Evolutionary conservation across 805 yeast species (phyloP).

Genomic region (Tetrapisispora fleetii): DNA sequence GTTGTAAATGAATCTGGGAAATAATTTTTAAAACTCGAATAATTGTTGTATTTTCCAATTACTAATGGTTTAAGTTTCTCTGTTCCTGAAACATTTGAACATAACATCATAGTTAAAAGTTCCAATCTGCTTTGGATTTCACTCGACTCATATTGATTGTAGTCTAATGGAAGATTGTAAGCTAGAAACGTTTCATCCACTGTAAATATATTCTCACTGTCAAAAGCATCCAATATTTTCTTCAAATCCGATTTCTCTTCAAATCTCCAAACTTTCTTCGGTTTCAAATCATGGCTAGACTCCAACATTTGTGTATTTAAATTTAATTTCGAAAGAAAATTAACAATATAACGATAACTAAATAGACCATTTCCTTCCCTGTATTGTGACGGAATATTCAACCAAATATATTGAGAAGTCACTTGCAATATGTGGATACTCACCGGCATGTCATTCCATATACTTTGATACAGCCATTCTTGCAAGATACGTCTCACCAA

Average conservation of each 20-base stretch:
- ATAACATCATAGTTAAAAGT: constrained; percentile 48
- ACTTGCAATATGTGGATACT: constrained; percentile 54
- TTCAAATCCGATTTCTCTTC: constrained; percentile 47
- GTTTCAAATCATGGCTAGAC: constrained; percentile 32
- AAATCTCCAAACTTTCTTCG: constrained; percentile 49
- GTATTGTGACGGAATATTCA: constrained; percentile 37
- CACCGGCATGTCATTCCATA: constrained; percentile 57
- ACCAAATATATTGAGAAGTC: constrained; percentile 58
- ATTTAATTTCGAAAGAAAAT: constrained; percentile 39
- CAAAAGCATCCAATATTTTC: constrained; percentile 34
- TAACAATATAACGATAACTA: constrained; percentile 49
- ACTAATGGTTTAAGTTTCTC: constrained; percentile 53
- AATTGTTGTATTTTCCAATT: constrained; percentile 47
- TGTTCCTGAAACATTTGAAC: constrained; percentile 51
- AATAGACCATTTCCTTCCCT: constrained; percentile 58
- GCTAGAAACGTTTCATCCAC: constrained; percentile 54
- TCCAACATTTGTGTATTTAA: constrained; percentile 40
- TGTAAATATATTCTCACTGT: constrained; percentile 45
- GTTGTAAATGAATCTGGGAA: constrained; percentile 14
- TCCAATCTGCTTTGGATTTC: constrained; percentile 30
- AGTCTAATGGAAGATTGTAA: constrained; percentile 51
- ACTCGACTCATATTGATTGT: constrained; percentile 37
- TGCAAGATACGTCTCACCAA: constrained; percentile 47
- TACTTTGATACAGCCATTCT: constrained; percentile 62
- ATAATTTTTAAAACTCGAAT: constrained; percentile 32